Evolutionary conservation across 1,284 basidiomycete genomes (phyloP).

Genomic region (Pterulicium gracile): DNA sequence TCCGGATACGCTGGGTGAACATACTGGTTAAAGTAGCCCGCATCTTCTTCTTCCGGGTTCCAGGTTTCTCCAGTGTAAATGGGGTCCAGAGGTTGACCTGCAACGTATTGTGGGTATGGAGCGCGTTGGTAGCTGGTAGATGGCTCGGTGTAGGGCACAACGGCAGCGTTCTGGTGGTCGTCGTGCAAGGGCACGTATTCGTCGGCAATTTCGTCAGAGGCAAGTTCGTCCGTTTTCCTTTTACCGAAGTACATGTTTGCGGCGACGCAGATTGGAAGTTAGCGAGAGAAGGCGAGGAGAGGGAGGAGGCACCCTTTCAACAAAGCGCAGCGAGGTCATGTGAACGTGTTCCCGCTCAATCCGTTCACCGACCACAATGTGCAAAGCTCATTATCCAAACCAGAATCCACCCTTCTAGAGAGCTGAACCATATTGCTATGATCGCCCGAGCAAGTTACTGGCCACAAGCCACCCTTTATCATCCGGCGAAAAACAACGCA

Average conservation of each 20-base stretch:
- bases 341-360: too few species aligned
- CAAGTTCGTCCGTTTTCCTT: not conserved
- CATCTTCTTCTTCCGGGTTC: constrained; percentile 19
- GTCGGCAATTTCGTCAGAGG: not conserved
- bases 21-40: constrained; percentile 5
- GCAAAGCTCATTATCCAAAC: too few species aligned
- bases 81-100: constrained; percentile 34
- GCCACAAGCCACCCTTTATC: too few species aligned
- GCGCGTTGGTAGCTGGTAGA: not conserved
- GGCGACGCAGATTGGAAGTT: not conserved
- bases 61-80: constrained; percentile 41
- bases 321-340: too few species aligned
- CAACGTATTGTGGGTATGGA: constrained; percentile 10
- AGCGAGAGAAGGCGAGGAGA: not conserved
- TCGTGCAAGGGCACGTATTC: too few species aligned
- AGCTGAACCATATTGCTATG: too few species aligned
- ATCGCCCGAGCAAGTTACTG: too few species aligned
- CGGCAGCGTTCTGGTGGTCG: not conserved
- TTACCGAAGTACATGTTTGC: not conserved
- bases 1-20: constrained; percentile 13
- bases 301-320: not conserved
- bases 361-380: too few species aligned
- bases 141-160: too few species aligned
- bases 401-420: too few species aligned
- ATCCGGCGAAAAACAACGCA: too few species aligned